phyloP scores from a whole-genome alignment of 2,329 filamentous ascomycete genomes.

The Pseudogymnoascus sp. region DNA sequence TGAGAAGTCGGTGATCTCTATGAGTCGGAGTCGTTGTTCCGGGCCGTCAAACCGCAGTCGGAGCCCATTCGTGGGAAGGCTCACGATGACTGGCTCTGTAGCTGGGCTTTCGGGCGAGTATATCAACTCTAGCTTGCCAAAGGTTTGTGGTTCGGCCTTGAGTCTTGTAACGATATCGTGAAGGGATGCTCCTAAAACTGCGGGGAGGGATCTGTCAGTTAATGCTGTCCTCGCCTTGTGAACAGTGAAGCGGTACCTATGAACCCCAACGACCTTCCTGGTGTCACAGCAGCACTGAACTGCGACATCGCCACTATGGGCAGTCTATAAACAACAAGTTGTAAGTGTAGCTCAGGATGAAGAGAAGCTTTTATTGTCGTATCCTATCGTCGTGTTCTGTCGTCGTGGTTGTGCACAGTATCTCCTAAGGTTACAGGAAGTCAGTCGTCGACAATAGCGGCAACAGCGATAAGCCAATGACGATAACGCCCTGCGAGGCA shows the following conservation, averaged over 20 bases:
- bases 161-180: constrained; percentile 82
- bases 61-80: constrained; percentile 76
- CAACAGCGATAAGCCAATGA: constrained; percentile 1
- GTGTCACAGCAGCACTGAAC: constrained; percentile 55
- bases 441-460: neutral
- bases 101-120: constrained; percentile 73
- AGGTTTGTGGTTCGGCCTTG: constrained; percentile 76
- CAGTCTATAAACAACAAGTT: neutral
- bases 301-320: constrained; percentile 31
- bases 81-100: constrained; percentile 63
- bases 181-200: constrained; percentile 82
- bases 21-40: constrained; percentile 81
- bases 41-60: constrained; percentile 88
- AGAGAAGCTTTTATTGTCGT: neutral
- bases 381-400: neutral
- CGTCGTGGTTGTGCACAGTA: neutral
- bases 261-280: constrained; percentile 49
- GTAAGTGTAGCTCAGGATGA: neutral
- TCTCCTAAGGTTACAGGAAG: constrained; percentile 6
- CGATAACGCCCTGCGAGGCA: neutral
- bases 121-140: constrained; percentile 72
- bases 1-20: constrained; percentile 85
- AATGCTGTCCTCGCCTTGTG: neutral
- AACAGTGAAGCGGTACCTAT: constrained; percentile 30
- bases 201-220: constrained; percentile 13